Conservation (phyloP, 176 grass and related monocot genomes). For the Rhynchospora pubera region DNA sequence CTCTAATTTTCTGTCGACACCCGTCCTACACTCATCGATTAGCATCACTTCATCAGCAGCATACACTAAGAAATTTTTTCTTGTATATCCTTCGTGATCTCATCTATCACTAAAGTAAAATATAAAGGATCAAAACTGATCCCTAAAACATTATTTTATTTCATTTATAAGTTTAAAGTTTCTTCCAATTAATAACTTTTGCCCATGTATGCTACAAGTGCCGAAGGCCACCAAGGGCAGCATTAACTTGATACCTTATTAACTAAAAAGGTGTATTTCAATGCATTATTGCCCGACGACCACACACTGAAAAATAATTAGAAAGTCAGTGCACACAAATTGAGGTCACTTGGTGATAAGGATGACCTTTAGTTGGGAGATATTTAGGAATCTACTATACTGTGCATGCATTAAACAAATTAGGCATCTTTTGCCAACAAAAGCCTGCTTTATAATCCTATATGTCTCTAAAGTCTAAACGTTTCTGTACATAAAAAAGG, state of each 20-base stretch:
- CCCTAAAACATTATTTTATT: neutral
- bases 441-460: neutral
- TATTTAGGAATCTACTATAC: neutral
- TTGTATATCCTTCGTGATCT: too few species aligned
- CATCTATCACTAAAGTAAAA: too few species aligned
- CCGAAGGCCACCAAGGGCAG: neutral
- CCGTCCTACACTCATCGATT: too few species aligned
- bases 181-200: neutral
- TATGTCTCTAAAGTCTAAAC: neutral
- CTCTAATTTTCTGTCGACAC: too few species aligned
- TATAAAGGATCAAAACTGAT: too few species aligned
- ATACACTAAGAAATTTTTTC: too few species aligned
- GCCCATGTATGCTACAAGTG: neutral
- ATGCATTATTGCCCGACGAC: neutral
- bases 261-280: neutral
- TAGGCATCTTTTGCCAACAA: neutral
- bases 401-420: slow-evolving; percentile 3
- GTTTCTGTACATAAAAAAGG: neutral
- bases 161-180: neutral
- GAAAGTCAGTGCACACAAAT: neutral
- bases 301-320: neutral
- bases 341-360: neutral
- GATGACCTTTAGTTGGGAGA: neutral
- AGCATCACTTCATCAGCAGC: too few species aligned
- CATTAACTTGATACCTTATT: neutral